Evolutionary conservation across 2,329 filamentous ascomycete genomes (phyloP).

Genomic region (Fusarium coicis): DNA sequence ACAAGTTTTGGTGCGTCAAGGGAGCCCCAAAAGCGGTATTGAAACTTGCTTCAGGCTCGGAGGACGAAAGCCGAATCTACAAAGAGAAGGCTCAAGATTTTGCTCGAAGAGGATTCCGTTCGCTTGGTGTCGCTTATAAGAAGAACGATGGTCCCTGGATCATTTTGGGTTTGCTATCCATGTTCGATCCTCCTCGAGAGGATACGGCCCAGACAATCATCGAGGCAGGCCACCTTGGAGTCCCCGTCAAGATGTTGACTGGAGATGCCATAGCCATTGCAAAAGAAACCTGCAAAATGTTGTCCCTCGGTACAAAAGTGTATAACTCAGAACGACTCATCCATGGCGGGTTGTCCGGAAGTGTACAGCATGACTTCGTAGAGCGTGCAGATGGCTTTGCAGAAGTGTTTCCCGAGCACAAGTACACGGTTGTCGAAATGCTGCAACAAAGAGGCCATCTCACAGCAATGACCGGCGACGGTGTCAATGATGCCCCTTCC

Average conservation of each 20-base stretch:
- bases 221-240: constrained; percentile 18
- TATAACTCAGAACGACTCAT: constrained; percentile 24
- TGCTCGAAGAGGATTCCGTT: constrained; percentile 20
- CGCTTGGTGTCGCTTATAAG: constrained; percentile 28
- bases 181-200: constrained; percentile 24
- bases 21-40: constrained; percentile 15
- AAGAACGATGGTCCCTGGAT: constrained; percentile 30
- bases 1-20: constrained; percentile 8
- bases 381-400: constrained; percentile 29
- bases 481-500: constrained; percentile 22
- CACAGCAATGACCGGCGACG: constrained; percentile 24
- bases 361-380: constrained; percentile 27
- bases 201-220: constrained; percentile 28
- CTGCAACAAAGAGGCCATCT: constrained; percentile 18
- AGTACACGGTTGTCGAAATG: constrained; percentile 28
- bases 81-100: constrained; percentile 28
- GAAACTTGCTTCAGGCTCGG: constrained; percentile 6
- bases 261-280: constrained; percentile 30
- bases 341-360: constrained; percentile 14
- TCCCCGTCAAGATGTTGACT: constrained; percentile 23
- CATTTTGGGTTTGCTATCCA: constrained; percentile 14
- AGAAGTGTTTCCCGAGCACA: constrained; percentile 23
- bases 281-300: constrained; percentile 28
- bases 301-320: constrained; percentile 16
- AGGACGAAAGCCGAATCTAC: constrained; percentile 10